A percentile compares a stretch with the other conserved stretches of the same genome.
Conservation (phyloP, 495 filamentous ascomycete species). For the Penicillium atrosanguineum region DNA sequence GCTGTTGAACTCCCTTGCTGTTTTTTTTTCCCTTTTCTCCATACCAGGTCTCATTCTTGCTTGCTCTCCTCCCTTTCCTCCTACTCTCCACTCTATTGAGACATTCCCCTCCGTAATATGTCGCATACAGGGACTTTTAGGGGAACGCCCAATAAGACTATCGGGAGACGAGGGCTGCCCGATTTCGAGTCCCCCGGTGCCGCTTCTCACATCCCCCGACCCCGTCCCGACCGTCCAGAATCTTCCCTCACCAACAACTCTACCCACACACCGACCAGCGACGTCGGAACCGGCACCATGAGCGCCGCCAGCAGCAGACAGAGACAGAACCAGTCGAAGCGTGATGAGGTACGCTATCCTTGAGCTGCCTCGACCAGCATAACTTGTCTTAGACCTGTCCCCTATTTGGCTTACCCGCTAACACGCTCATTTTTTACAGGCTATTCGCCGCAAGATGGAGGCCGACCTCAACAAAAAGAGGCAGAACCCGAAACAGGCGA, state of each 20-base stretch:
- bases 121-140: conserved; percentile 55
- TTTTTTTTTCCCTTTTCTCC: conserved; percentile 14
- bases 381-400: background rate
- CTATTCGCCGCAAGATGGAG: conserved; percentile 95
- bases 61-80: conserved; percentile 15
- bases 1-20: conserved; percentile 17
- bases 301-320: conserved; percentile 75
- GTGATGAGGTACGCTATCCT: conserved; percentile 80
- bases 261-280: conserved; percentile 58
- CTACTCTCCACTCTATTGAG: conserved; percentile 17
- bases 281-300: conserved; percentile 52
- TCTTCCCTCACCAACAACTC: conserved; percentile 42
- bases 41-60: conserved; percentile 18
- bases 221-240: conserved; percentile 77
- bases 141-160: conserved; percentile 47
- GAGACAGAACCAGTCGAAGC: conserved; percentile 91
- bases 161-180: conserved; percentile 63
- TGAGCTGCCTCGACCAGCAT: background rate
- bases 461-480: conserved; percentile 98
- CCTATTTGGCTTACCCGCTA: background rate
- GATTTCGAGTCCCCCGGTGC: conserved; percentile 61
- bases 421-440: conserved; percentile 49
- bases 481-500: conserved; percentile 68
- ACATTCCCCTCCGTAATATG: conserved; percentile 42
- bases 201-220: conserved; percentile 76